These are phyloP conservation scores for Gracilaria caudata DNA, from an alignment of 23 red algal genomes.

Conservation along the genomic window DNA sequence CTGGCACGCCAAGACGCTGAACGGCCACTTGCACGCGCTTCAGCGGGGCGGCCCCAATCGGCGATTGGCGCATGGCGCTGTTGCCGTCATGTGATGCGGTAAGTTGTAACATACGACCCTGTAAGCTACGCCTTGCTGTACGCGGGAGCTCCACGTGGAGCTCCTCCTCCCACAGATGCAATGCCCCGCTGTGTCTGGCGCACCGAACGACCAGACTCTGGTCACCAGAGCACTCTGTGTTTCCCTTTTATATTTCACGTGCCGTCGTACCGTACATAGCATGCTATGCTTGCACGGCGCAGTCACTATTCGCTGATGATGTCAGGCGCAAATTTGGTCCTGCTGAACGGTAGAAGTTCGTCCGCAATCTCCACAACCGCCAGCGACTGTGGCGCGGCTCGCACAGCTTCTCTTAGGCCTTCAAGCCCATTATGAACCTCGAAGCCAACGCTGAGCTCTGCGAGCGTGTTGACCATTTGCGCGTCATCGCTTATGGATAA, in stretches of 20 bases:
- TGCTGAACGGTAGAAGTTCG: conserved; percentile 1
- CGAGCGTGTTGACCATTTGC: conserved; percentile 14
- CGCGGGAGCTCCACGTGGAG: background rate
- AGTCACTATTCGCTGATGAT: background rate
- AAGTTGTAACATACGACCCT: background rate
- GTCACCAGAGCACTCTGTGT: no score
- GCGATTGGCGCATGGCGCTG: no score
- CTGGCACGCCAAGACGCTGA: no score
- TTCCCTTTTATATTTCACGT: no score
- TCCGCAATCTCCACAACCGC: background rate
- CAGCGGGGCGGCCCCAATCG: no score
- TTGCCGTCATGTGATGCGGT: no score
- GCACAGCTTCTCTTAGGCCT: background rate
- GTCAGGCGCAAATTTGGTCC: background rate
- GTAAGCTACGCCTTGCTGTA: background rate
- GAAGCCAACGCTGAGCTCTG: background rate
- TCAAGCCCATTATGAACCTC: background rate
- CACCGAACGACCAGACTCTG: no score
- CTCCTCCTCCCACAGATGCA: background rate
- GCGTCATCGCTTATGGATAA: conserved; percentile 3
- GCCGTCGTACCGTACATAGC: no score
- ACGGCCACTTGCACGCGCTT: no score
- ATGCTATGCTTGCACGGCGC: no score
- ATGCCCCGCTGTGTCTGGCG: no score
- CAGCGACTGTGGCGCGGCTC: background rate